Evolutionary conservation across 495 filamentous ascomycete species (phyloP).

Genomic region (Cetradonia linearis): DNA sequence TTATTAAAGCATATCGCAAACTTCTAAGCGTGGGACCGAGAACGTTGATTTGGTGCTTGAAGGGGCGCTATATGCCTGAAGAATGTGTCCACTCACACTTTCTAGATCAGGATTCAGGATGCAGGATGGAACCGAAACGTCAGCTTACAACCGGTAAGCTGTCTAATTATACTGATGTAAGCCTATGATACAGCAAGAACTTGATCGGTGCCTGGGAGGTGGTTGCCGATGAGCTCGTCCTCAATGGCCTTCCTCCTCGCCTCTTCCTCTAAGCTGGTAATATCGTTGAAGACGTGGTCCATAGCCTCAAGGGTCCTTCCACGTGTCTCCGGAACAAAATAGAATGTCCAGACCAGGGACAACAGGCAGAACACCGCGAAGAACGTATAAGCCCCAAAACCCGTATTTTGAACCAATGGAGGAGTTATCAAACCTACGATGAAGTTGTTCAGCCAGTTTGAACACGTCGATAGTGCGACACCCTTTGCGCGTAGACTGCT

Average conservation of each 20-base stretch:
- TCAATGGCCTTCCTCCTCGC: slow-evolving; percentile 34
- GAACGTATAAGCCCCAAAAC: slow-evolving; percentile 38
- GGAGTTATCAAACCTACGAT: slow-evolving; percentile 34
- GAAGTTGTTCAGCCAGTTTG: slow-evolving; percentile 49
- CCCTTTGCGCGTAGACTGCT: slow-evolving; percentile 44
- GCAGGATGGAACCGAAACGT: not conserved
- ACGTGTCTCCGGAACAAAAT: slow-evolving; percentile 49
- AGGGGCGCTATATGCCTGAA: not conserved
- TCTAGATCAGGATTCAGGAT: not conserved
- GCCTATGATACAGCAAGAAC: not conserved
- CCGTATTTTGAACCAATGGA: slow-evolving; percentile 41
- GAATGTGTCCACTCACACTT: not conserved
- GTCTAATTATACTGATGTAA: slow-evolving; percentile 5
- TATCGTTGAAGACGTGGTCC: slow-evolving; percentile 44
- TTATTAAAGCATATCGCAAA: not conserved
- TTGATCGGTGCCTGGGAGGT: not conserved
- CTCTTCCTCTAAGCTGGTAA: slow-evolving; percentile 33
- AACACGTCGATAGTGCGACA: slow-evolving; percentile 42
- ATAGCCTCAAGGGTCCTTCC: slow-evolving; percentile 34
- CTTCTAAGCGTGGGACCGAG: not conserved
- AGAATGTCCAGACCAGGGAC: slow-evolving; percentile 41
- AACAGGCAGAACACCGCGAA: slow-evolving; percentile 50
- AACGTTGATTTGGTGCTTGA: not conserved
- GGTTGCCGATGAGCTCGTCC: slow-evolving; percentile 25
- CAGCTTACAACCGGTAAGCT: not conserved